Base-by-base conservation (phyloP, 495 filamentous ascomycete species). In the Tuber microsphaerosporum region DNA sequence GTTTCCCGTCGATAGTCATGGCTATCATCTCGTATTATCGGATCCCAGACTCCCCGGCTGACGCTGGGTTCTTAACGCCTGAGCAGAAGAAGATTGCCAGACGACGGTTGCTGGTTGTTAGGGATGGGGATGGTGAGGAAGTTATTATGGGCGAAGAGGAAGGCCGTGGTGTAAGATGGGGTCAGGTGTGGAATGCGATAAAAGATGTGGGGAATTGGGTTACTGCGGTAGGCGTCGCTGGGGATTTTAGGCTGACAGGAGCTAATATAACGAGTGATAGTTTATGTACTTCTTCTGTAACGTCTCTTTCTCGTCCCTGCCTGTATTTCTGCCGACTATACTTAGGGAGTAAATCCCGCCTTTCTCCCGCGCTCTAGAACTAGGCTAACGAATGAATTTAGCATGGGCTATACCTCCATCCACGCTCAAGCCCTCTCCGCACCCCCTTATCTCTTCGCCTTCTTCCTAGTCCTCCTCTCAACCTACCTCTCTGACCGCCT, bases 271-370 rank as follows among this genome's bases (percentile, higher is more conserved):
- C 73, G 56, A 44, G 56, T 65, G 56, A 39, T 76, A 76, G 34
- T 56, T 83, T 31, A 89, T 89, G 86, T 88, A 86, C 80, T 88
- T 89, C 76, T 87, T 87, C 76, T 87, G 86, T 80, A 89, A 89
- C 73, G 86, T 89, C 69, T 87, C 91, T 74, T 96, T 94, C 84
- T 90, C 91, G n/a, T 93, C 92, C 9, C 87, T 97, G 12, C 92
- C 93, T 0, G 92, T 94, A 4, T 97, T 95, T 81, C 86, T 97
- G 2, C 93, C 93, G 0, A 91, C 91, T 16, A 93, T 96, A 81
- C 86, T 94, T 19, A 86, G 89, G 71, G 87, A 90, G 51, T 80
- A 80, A 70, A 19, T 42, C 37, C 41, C 16, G 34, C 41, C 68
- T 39, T 14, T 10, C 51, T 5, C 51, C 26, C 26, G 56, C 26